Conservation (phyloP, 495 filamentous ascomycete genomes). For the Collariella sp. region DNA sequence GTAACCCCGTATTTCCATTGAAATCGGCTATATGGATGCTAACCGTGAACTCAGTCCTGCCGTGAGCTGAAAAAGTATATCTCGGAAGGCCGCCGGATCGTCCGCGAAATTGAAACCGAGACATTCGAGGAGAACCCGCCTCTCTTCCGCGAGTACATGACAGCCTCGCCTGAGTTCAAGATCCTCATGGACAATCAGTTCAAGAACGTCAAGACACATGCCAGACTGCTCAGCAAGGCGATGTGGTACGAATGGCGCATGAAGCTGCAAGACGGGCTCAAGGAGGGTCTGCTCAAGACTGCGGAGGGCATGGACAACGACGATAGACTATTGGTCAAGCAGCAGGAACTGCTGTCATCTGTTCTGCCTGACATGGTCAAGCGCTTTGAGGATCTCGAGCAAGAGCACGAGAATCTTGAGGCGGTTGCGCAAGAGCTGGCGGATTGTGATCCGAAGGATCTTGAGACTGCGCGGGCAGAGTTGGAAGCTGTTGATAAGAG, state of each 20-base stretch:
- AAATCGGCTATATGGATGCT: neutral
- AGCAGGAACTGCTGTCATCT: conserved; percentile 55
- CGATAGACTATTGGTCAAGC: conserved; percentile 54
- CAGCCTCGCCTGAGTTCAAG: conserved; percentile 74
- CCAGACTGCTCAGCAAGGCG: conserved; percentile 77
- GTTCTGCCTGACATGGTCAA: conserved; percentile 57
- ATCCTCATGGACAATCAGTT: conserved; percentile 91
- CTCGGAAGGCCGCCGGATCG: conserved; percentile 75
- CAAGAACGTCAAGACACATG: conserved; percentile 90
- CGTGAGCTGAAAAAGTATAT: conserved; percentile 93
- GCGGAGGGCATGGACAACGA: conserved; percentile 69
- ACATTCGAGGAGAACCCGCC: conserved; percentile 82
- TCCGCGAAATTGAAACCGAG: conserved; percentile 79
- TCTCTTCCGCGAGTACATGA: conserved; percentile 84
- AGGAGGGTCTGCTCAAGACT: conserved; percentile 66
- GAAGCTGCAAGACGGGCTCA: conserved; percentile 77
- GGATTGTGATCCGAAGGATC: conserved; percentile 68
- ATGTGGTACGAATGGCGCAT: conserved; percentile 98
- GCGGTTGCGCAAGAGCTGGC: conserved; percentile 65
- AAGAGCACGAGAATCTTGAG: conserved; percentile 57
- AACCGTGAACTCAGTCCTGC: conserved; percentile 57
- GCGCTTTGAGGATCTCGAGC: conserved; percentile 48
- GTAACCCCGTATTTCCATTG: conserved; percentile 18
- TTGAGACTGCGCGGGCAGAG: conserved; percentile 56
- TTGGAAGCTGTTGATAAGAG: conserved; percentile 57